phyloP scores from a whole-genome alignment of 2,329 filamentous ascomycete genomes.

The Blumeriella jaapii region DNA sequence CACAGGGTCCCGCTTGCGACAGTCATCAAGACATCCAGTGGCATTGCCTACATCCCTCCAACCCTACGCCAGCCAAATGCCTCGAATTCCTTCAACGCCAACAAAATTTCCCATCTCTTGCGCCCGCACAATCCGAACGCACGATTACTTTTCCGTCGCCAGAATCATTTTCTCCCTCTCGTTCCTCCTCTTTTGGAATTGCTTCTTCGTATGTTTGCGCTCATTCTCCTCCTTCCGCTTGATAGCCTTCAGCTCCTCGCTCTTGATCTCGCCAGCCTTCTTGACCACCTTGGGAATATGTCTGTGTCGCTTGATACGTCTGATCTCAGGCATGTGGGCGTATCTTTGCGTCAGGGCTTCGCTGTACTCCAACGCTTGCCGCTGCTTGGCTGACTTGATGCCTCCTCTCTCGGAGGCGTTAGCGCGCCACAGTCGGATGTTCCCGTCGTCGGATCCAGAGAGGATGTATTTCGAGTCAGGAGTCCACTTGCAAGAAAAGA shows the following conservation, averaged over 20 bases:
- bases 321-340: constrained; percentile 92
- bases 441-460: constrained; percentile 87
- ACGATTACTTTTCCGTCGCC: constrained; percentile 31
- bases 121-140: constrained; percentile 1
- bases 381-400: constrained; percentile 73
- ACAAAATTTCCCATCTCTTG: constrained; percentile 1
- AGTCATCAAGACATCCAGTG: no score
- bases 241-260: constrained; percentile 73
- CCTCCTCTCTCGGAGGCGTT: constrained; percentile 75
- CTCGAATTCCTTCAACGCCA: constrained; percentile 3
- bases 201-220: constrained; percentile 79
- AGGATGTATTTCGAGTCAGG: constrained; percentile 84
- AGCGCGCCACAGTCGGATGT: constrained; percentile 79
- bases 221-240: constrained; percentile 93
- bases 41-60: no score
- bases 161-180: constrained; percentile 93
- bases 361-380: constrained; percentile 87
- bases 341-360: constrained; percentile 73
- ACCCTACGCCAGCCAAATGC: constrained; percentile 9
- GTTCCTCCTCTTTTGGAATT: constrained; percentile 57
- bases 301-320: constrained; percentile 78
- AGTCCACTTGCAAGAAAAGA: constrained; percentile 76
- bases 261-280: constrained; percentile 93
- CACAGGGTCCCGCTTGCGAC: no score
- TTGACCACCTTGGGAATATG: constrained; percentile 88